Conservation (phyloP, 1,139 yeast genomes). For the Yamadazyma conglobata region DNA sequence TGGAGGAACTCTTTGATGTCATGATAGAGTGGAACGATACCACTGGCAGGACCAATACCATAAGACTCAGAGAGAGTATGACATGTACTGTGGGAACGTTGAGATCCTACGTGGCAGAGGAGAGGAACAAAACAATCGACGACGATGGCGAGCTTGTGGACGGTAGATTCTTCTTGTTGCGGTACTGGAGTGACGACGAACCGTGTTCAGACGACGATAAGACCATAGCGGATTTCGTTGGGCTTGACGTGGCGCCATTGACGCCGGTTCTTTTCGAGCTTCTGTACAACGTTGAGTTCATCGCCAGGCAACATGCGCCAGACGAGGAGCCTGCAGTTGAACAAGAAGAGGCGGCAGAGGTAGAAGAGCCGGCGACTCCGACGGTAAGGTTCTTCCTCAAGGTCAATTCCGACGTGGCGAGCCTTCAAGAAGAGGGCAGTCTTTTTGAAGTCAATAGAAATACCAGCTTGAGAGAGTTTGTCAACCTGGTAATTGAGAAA, state of each 20-base stretch:
- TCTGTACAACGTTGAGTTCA: slow-evolving; percentile 10
- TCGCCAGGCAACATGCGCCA: not conserved
- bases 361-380: not conserved
- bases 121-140: slow-evolving; percentile 11
- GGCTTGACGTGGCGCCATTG: slow-evolving; percentile 30
- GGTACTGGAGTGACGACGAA: slow-evolving; percentile 14
- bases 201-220: slow-evolving; percentile 12
- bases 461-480: slow-evolving; percentile 24
- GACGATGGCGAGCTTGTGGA: slow-evolving; percentile 10
- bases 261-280: slow-evolving; percentile 18
- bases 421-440: slow-evolving; percentile 20
- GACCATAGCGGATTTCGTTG: slow-evolving; percentile 18
- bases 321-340: slow-evolving; percentile 1
- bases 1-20: slow-evolving; percentile 23
- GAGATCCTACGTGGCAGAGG: slow-evolving; percentile 20
- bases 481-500: slow-evolving; percentile 20
- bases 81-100: slow-evolving; percentile 21
- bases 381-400: slow-evolving; percentile 12
- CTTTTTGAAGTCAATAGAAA: slow-evolving; percentile 23
- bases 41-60: slow-evolving; percentile 10
- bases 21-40: slow-evolving; percentile 17
- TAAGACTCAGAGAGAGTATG: slow-evolving; percentile 22
- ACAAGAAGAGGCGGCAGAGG: slow-evolving; percentile 2
- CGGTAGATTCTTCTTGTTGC: slow-evolving; percentile 13
- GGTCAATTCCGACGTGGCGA: slow-evolving; percentile 17